A percentile compares a stretch with the other conserved stretches of the same genome.
Conservation (phyloP, 495 filamentous ascomycete species). For the Penicillium pancosmium region DNA sequence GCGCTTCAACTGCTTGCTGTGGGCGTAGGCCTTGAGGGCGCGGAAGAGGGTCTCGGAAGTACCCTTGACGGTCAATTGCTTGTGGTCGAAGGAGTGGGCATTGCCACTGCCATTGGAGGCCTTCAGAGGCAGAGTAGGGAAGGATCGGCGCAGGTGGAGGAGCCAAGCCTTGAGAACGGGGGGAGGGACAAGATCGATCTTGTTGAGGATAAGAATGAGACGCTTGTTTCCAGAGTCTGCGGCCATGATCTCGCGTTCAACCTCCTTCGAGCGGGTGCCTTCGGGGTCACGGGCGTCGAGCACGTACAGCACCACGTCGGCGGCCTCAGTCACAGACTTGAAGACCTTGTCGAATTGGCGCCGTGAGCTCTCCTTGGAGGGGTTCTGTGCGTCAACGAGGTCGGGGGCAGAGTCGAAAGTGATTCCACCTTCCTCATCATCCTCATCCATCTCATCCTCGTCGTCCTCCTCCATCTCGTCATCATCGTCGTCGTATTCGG, state of each 20-base stretch:
- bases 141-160: conserved; percentile 80
- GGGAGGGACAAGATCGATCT: conserved; percentile 90
- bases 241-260: conserved; percentile 87
- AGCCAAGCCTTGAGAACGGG: conserved; percentile 83
- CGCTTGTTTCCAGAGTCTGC: conserved; percentile 82
- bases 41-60: conserved; percentile 88
- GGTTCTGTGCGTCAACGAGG: conserved; percentile 33
- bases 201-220: conserved; percentile 93
- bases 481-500: conserved; percentile 68
- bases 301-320: conserved; percentile 93
- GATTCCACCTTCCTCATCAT: conserved; percentile 45
- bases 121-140: conserved; percentile 90
- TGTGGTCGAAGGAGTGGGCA: conserved; percentile 90
- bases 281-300: conserved; percentile 92
- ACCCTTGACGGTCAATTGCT: conserved; percentile 80
- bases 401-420: conserved; percentile 30
- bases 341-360: conserved; percentile 93
- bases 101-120: conserved; percentile 83
- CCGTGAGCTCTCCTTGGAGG: conserved; percentile 71
- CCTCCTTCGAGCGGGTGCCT: conserved; percentile 85
- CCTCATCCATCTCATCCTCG: conserved; percentile 57
- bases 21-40: conserved; percentile 88
- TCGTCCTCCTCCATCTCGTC: conserved; percentile 56
- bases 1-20: conserved; percentile 80
- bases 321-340: conserved; percentile 86